Evolutionary conservation across 768 basidiomycete genomes (phyloP).

Genomic region (Lactarius psammicola): DNA sequence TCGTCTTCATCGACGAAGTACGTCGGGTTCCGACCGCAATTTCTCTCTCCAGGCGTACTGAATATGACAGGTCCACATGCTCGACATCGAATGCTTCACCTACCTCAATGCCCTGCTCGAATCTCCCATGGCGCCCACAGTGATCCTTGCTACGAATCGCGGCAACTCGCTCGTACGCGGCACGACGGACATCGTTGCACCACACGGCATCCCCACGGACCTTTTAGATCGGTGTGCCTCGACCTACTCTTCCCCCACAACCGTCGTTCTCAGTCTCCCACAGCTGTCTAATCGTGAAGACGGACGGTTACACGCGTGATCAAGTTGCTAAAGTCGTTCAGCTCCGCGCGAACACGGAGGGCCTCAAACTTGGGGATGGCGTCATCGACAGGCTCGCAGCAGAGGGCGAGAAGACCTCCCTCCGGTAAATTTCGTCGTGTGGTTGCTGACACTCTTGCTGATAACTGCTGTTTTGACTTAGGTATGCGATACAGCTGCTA

Average conservation of each 20-base stretch:
- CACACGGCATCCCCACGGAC: slow-evolving; percentile 94
- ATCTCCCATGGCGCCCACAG: slow-evolving; percentile 95
- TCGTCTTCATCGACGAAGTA: slow-evolving; percentile 98
- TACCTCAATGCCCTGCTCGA: slow-evolving; percentile 96
- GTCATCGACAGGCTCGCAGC: slow-evolving; percentile 79
- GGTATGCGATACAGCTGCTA: slow-evolving; percentile 89
- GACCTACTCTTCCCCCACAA: slow-evolving; percentile 5
- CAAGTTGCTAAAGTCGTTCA: slow-evolving; percentile 87
- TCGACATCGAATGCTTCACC: slow-evolving; percentile 99
- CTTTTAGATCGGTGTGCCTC: slow-evolving; percentile 76
- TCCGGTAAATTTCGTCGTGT: slow-evolving; percentile 53
- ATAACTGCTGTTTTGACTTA: slow-evolving; percentile 34
- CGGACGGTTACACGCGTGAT: slow-evolving; percentile 75
- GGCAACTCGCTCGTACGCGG: slow-evolving; percentile 91
- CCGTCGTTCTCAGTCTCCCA: background rate
- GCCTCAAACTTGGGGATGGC: slow-evolving; percentile 67
- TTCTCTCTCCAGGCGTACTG: slow-evolving; percentile 1
- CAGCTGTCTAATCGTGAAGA: slow-evolving; percentile 94
- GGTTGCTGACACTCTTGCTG: slow-evolving; percentile 5
- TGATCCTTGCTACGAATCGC: slow-evolving; percentile 94
- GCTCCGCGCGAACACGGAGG: slow-evolving; percentile 83
- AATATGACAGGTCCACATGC: slow-evolving; percentile 85
- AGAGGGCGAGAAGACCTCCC: slow-evolving; percentile 78
- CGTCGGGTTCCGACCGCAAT: slow-evolving; percentile 29
- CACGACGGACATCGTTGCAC: slow-evolving; percentile 85